Percentiles rank a stretch among this genome's conserved stretches.
phyloP scores from a whole-genome alignment of 805 yeast genomes.

The Maudiozyma turicensis region DNA sequence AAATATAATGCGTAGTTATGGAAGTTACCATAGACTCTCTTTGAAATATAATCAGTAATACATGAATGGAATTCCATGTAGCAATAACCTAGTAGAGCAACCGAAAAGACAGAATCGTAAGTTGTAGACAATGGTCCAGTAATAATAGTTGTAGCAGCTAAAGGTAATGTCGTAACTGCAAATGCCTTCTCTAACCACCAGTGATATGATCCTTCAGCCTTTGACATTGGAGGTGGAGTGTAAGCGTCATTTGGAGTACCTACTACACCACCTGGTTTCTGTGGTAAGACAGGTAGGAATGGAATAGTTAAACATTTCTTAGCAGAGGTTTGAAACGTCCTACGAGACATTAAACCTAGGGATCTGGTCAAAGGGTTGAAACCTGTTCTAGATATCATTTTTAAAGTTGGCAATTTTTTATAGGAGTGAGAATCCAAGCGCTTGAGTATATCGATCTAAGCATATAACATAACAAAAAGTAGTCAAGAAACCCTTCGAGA shows the following conservation, averaged over 20 bases:
- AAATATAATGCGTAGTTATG: conserved; percentile 59
- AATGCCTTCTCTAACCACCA: conserved; percentile 84
- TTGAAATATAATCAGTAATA: conserved; percentile 86
- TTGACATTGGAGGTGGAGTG: conserved; percentile 50
- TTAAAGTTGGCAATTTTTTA: neutral
- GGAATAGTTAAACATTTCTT: conserved; percentile 33
- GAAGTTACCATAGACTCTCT: conserved; percentile 72
- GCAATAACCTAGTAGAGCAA: conserved; percentile 62
- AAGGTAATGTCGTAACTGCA: conserved; percentile 65
- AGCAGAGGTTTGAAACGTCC: conserved; percentile 22
- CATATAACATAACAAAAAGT: neutral
- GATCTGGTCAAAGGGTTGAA: conserved; percentile 3
- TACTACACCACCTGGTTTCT: conserved; percentile 81
- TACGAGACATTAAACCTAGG: conserved; percentile 2
- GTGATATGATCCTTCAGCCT: conserved; percentile 75
- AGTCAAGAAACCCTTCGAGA: neutral
- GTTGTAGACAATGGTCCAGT: conserved; percentile 58
- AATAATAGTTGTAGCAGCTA: conserved; percentile 64
- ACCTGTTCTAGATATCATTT: conserved; percentile 11
- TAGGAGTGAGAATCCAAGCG: neutral
- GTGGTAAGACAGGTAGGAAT: conserved; percentile 53
- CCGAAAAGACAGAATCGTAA: conserved; percentile 61
- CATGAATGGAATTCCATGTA: conserved; percentile 85
- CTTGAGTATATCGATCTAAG: neutral
- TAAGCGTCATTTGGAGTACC: conserved; percentile 94